Evolutionary conservation across 805 yeast genomes (phyloP).

Genomic region (Barnettozyma salicaria): DNA sequence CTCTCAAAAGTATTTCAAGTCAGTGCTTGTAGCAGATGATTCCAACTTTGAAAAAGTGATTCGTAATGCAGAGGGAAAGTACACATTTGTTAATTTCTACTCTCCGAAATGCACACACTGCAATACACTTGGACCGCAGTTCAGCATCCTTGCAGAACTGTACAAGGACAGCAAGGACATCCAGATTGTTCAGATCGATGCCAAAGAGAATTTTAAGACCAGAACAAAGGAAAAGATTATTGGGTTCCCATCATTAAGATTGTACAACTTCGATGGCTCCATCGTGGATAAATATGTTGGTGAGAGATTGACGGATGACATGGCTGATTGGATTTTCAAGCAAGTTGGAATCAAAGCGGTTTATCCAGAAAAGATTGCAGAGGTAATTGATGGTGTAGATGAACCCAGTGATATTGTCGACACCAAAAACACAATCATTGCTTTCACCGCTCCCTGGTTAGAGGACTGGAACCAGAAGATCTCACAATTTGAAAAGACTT

Average conservation of each 20-base stretch:
- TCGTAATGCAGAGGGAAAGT: constrained; percentile 16
- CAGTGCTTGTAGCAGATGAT: constrained; percentile 23
- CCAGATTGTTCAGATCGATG: constrained; percentile 33
- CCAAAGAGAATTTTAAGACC: constrained; percentile 30
- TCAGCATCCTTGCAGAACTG: constrained; percentile 38
- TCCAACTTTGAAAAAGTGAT: constrained; percentile 18
- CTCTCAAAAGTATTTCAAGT: constrained; percentile 8
- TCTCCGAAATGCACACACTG: constrained; percentile 43
- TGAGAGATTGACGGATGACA: constrained; percentile 28
- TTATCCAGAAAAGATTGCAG: constrained; percentile 25
- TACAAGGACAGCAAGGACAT: constrained; percentile 33
- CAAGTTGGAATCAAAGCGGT: constrained; percentile 31
- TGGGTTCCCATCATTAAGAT: constrained; percentile 44
- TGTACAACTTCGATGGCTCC: constrained; percentile 39
- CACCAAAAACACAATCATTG: constrained; percentile 19
- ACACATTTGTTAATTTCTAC: constrained; percentile 31
- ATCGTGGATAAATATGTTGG: constrained; percentile 34
- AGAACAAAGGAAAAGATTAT: constrained; percentile 34
- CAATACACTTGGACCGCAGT: constrained; percentile 38
- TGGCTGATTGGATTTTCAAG: constrained; percentile 29
- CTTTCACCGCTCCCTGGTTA: constrained; percentile 34
- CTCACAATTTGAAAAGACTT: constrained; percentile 29
- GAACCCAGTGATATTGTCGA: constrained; percentile 10
- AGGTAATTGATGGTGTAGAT: constrained; percentile 12
- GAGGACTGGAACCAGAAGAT: constrained; percentile 29